Evolutionary conservation across 441 rosid species (phyloP), one percentile per base, ranked within the genome.

Genomic region (Arabidopsis lyrata): DNA sequence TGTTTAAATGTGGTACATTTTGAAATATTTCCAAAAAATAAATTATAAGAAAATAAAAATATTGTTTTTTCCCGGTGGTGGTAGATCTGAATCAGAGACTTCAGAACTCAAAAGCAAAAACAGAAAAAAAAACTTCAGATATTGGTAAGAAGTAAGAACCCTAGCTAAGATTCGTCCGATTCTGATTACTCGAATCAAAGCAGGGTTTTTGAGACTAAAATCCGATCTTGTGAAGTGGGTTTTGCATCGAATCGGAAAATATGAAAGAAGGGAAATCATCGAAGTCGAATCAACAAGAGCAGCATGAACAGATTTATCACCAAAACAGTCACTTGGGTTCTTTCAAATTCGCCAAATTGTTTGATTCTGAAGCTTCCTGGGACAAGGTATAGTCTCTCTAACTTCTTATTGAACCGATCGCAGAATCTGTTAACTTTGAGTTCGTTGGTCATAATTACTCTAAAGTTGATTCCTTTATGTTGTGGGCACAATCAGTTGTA

Each of bases 361-460:
- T 94, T 20, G 99, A 92, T 86, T 91, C 97, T 0, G 95, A 91
- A 36, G 91, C 97, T 66, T 86, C 99, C 4, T 94, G 97, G 97
- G 97, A 94, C 74, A 94, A 94, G 86, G 98, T 87, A 76, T 18
- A 7, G 11, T 61, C 44, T 6, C 8, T n/a, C 4, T 62, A 8
- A 8, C 12, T 16, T 44, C 9, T 45, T 38, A 44, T 63, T 9
- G 9, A 29, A 42, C 15, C 3, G n/a, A 44, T 27, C 27, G 1
- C 14, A 4, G 3, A 42, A 42, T 44, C 53, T 42, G 39, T 62
- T 27, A 44, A 27, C 39, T 34, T 62, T 27, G 34, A 62, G 54
- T 12, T 27, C 62, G 22, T 72, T 52, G 34, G 29, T 63, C 6
- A 44, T 24, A 62, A 38, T 61, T 8, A 27, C 36, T 55, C 20